A percentile compares a stretch with the other conserved stretches of the same genome.
Evolutionary conservation across 345 rosid species (phyloP).

Genomic region (Stellera chamaejasme): DNA sequence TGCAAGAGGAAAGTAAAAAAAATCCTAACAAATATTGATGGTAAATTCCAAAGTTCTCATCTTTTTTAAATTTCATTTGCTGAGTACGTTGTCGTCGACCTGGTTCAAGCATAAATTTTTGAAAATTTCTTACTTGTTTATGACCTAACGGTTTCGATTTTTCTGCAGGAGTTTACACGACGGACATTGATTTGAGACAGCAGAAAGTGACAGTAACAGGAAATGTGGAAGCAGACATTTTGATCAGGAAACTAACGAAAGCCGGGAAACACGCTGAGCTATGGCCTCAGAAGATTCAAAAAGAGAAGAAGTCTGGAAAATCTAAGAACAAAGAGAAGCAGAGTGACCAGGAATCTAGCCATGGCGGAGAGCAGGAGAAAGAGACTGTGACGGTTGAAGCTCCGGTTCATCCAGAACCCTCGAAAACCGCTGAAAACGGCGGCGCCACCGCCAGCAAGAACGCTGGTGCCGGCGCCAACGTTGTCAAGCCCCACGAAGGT

Average conservation of each 20-base stretch:
- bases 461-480: conserved; percentile 7
- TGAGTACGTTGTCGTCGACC: neutral
- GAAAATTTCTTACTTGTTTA: neutral
- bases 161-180: conserved; percentile 58
- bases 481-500: neutral
- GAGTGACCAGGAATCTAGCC: conserved; percentile 23
- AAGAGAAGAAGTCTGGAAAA: conserved; percentile 33
- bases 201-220: conserved; percentile 62
- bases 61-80: conserved; percentile 5
- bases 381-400: conserved; percentile 16
- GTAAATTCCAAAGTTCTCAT: conserved; percentile 16
- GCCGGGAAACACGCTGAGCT: conserved; percentile 62
- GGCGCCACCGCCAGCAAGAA: conserved; percentile 8
- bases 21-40: conserved; percentile 57
- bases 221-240: conserved; percentile 35
- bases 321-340: conserved; percentile 27
- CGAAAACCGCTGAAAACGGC: conserved; percentile 19
- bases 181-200: conserved; percentile 48
- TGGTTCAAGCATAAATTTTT: neutral
- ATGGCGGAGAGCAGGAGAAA: conserved; percentile 13
- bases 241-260: conserved; percentile 55
- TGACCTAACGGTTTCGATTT: neutral
- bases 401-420: conserved; percentile 2
- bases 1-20: conserved; percentile 77
- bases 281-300: conserved; percentile 35